These are phyloP conservation scores for Pseudozyma flocculosa DNA, from an alignment of 1,284 basidiomycete genomes.

Conservation along the genomic window DNA sequence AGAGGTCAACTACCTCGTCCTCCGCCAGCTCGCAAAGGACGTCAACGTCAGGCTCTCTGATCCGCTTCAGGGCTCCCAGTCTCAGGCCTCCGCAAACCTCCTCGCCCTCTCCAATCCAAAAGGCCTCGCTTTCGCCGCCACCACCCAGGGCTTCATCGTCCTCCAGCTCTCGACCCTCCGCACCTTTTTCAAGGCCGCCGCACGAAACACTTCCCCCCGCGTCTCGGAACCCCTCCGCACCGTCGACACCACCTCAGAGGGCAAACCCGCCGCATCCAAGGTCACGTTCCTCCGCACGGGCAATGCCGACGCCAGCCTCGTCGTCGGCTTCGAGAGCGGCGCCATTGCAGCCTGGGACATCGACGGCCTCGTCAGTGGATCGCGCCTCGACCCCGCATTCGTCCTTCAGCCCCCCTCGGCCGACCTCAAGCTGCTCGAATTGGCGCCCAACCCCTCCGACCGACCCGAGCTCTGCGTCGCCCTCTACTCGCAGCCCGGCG, in stretches of 20 bases:
- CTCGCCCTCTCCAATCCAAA: conserved; percentile 59
- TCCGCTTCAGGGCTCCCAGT: conserved; percentile 32
- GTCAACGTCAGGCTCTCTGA: conserved; percentile 50
- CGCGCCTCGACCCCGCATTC: conserved; percentile 22
- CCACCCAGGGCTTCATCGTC: conserved; percentile 54
- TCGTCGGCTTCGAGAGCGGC: conserved; percentile 40
- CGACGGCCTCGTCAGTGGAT: conserved; percentile 14
- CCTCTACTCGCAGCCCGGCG: conserved; percentile 54
- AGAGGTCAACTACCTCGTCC: conserved; percentile 61
- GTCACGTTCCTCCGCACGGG: conserved; percentile 35
- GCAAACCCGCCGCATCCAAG: background rate
- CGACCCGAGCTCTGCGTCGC: conserved; percentile 58
- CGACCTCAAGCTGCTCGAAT: conserved; percentile 21
- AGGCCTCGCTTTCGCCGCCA: conserved; percentile 59
- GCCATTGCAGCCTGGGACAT: conserved; percentile 38
- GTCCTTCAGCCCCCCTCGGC: conserved; percentile 29
- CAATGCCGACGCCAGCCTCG: conserved; percentile 18
- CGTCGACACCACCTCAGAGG: conserved; percentile 13
- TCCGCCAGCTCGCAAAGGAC: conserved; percentile 49
- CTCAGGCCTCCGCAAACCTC: conserved; percentile 47
- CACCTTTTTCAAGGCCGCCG: conserved; percentile 24
- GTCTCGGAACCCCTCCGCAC: conserved; percentile 13
- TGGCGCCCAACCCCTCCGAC: conserved; percentile 61
- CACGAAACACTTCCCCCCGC: conserved; percentile 24
- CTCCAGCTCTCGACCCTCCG: conserved; percentile 49